Evolutionary conservation across 257 asterid genomes (phyloP).

Genomic region (Solanum etuberosum): DNA sequence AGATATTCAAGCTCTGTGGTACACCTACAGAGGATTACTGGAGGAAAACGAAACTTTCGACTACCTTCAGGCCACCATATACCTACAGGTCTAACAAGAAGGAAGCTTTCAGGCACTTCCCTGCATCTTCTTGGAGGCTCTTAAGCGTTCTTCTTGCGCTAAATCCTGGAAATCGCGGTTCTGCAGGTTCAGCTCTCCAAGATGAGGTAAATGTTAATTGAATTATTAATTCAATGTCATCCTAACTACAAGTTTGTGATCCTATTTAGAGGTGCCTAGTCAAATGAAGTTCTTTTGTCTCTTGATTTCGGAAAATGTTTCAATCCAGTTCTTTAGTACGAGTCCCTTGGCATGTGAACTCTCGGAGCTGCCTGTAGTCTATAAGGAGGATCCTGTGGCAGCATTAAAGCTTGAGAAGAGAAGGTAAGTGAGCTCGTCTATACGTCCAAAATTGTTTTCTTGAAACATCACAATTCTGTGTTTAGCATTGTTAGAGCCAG

Average conservation of each 20-base stretch:
- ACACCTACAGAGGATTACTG: conserved; percentile 62
- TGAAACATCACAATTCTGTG: background rate
- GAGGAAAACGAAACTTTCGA: conserved; percentile 34
- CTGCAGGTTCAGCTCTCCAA: conserved; percentile 48
- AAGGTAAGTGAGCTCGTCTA: conserved; percentile 20
- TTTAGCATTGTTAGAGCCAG: background rate
- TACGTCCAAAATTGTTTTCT: background rate
- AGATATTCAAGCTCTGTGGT: conserved; percentile 77
- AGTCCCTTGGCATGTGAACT: conserved; percentile 56
- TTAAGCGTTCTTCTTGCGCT: conserved; percentile 47
- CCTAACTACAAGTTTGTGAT: background rate
- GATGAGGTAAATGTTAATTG: conserved; percentile 25
- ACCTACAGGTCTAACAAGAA: conserved; percentile 34
- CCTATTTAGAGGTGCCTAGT: background rate
- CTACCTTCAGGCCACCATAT: conserved; percentile 61
- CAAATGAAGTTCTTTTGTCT: background rate
- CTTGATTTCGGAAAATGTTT: background rate
- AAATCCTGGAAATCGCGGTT: conserved; percentile 49
- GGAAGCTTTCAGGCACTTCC: conserved; percentile 48
- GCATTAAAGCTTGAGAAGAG: conserved; percentile 19
- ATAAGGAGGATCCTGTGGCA: conserved; percentile 30
- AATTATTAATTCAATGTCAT: background rate
- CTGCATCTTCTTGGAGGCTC: conserved; percentile 49
- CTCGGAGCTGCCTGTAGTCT: conserved; percentile 46
- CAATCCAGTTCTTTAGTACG: conserved; percentile 41